Conservation (phyloP, 805 yeast species). For the Henningerozyma blattae region DNA sequence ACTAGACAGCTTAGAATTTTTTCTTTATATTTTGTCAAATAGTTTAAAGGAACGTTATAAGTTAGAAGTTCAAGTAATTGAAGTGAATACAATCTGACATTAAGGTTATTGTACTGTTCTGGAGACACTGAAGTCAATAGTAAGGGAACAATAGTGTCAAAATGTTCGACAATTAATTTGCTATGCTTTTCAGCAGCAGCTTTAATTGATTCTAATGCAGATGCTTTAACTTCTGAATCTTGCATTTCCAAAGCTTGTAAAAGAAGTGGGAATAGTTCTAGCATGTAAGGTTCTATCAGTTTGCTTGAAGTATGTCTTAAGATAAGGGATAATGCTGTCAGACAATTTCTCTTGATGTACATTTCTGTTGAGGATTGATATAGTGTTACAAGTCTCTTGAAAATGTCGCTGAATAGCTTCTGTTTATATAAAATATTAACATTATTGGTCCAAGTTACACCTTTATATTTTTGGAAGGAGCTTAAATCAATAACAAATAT, state of each 20-base stretch:
- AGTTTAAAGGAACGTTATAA: constrained; percentile 26
- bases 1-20: constrained; percentile 37
- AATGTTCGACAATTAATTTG: constrained; percentile 38
- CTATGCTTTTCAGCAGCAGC: constrained; percentile 47
- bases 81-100: constrained; percentile 45
- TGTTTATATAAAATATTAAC: constrained; percentile 70
- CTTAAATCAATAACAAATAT: constrained; percentile 58
- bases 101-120: constrained; percentile 25
- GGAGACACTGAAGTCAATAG: constrained; percentile 28
- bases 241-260: constrained; percentile 46
- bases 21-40: constrained; percentile 40
- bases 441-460: constrained; percentile 37
- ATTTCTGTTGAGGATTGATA: constrained; percentile 25
- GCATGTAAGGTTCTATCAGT: constrained; percentile 53
- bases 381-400: constrained; percentile 42
- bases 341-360: constrained; percentile 35
- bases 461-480: constrained; percentile 38
- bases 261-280: constrained; percentile 56
- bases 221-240: constrained; percentile 38
- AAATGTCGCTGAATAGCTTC: constrained; percentile 49
- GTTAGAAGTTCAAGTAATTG: constrained; percentile 43
- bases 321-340: constrained; percentile 56
- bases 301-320: constrained; percentile 51
- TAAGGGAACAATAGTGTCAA: constrained; percentile 44
- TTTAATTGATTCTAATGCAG: constrained; percentile 48